These are phyloP conservation scores for Colletotrichum endophyticum DNA, from an alignment of 2,329 filamentous ascomycete species.

Conservation along the genomic window DNA sequence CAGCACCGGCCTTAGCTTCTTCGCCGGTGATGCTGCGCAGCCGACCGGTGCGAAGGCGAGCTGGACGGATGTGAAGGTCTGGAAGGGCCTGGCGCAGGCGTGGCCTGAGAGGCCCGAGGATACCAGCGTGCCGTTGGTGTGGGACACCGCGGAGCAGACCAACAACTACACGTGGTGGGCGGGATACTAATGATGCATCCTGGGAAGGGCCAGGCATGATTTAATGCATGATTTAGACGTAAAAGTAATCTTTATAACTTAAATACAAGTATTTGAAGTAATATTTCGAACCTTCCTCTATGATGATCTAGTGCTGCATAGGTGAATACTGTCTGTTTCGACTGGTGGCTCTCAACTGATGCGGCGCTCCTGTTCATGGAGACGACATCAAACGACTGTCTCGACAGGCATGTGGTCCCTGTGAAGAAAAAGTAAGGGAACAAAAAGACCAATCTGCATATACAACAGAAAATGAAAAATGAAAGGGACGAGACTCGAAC, in stretches of 20 bases:
- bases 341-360: accelerated
- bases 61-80: slow-evolving; percentile 16
- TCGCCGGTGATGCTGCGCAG: slow-evolving; percentile 1
- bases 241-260: background rate
- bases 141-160: slow-evolving; percentile 19
- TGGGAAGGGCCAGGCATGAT: background rate
- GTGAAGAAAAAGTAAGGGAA: background rate
- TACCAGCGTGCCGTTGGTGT: slow-evolving; percentile 9
- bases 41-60: background rate
- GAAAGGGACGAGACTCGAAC: slow-evolving; percentile 22
- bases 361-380: no score
- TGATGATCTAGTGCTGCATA: background rate
- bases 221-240: background rate
- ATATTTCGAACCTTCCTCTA: accelerated
- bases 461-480: background rate
- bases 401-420: background rate
- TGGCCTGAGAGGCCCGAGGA: slow-evolving; percentile 20
- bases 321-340: no score
- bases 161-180: slow-evolving; percentile 20
- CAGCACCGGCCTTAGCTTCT: slow-evolving; percentile 21
- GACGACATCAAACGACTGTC: background rate
- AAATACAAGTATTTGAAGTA: background rate
- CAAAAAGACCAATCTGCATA: background rate
- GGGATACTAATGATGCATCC: slow-evolving; percentile 4
- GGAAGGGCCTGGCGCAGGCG: slow-evolving; percentile 14